phyloP scores from a whole-genome alignment of 805 yeast genomes.

The Saturnispora sanitii region DNA sequence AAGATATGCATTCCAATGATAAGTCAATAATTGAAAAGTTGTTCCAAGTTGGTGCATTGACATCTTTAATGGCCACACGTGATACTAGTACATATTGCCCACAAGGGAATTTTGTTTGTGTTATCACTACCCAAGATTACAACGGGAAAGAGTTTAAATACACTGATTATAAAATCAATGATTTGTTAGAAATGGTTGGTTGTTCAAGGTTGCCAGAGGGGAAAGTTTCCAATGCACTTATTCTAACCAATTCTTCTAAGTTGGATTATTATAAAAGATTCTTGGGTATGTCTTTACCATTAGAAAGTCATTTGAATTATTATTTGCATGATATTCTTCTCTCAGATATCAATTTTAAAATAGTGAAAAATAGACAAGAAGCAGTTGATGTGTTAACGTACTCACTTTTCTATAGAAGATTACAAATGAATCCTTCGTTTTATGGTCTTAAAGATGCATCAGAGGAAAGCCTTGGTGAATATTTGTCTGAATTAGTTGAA shows the following conservation, averaged over 20 bases:
- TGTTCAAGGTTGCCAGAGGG: conserved; percentile 25
- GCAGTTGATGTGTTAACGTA: conserved; percentile 87
- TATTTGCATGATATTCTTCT: conserved; percentile 58
- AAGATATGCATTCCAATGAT: conserved; percentile 49
- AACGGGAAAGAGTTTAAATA: conserved; percentile 69
- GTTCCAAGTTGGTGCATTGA: conserved; percentile 39
- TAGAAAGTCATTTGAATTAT: conserved; percentile 64
- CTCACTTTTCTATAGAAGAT: conserved; percentile 71
- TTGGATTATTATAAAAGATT: conserved; percentile 62
- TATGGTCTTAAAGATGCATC: conserved; percentile 67
- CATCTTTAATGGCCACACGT: conserved; percentile 50
- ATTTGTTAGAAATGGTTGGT: conserved; percentile 57
- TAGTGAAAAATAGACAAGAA: conserved; percentile 63
- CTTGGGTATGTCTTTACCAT: conserved; percentile 63
- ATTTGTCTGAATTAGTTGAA: conserved; percentile 77
- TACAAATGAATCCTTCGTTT: conserved; percentile 76
- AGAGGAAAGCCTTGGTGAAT: conserved; percentile 66
- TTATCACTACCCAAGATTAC: conserved; percentile 61
- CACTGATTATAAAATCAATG: conserved; percentile 57
- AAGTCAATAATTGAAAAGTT: conserved; percentile 43
- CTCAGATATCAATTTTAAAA: conserved; percentile 60
- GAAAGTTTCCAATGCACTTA: conserved; percentile 33
- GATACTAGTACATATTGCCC: conserved; percentile 48
- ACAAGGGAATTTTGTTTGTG: conserved; percentile 42
- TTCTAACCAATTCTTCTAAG: conserved; percentile 49